These are phyloP conservation scores for Sarocladium strictum DNA, from an alignment of 2,329 filamentous ascomycete species.

Conservation along the genomic window DNA sequence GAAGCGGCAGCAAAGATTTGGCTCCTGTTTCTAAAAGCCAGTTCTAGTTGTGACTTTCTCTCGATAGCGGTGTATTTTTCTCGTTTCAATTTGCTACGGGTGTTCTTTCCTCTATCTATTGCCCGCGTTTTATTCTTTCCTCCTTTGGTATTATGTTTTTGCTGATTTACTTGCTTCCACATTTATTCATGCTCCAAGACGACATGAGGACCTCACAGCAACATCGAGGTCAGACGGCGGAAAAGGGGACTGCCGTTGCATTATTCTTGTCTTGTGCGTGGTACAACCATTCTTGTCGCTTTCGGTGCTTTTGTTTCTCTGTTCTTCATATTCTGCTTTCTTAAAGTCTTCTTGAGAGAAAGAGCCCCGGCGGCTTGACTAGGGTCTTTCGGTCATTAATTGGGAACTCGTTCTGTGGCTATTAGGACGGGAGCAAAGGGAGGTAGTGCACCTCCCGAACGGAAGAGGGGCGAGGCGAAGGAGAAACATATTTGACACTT, in stretches of 20 bases:
- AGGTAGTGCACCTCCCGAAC: neutral
- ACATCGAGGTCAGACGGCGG: constrained; percentile 13
- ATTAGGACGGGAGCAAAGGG: constrained; percentile 3
- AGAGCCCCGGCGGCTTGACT: constrained; percentile 28
- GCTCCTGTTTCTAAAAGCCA: too few species aligned
- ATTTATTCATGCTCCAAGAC: neutral
- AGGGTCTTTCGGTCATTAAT: constrained; percentile 18
- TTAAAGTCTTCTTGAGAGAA: constrained; percentile 12
- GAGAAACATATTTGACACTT: neutral
- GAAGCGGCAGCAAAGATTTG: neutral
- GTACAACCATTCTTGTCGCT: neutral
- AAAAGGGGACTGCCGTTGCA: neutral
- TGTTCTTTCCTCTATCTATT: neutral
- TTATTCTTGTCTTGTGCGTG: neutral
- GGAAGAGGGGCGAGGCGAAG: neutral
- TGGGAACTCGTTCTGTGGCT: neutral
- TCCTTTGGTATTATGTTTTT: neutral
- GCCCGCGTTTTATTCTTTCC: neutral
- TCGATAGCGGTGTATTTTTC: constrained; percentile 2
- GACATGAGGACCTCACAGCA: constrained; percentile 10
- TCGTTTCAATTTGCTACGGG: neutral
- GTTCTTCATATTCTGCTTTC: constrained; percentile 16
- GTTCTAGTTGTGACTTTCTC: neutral
- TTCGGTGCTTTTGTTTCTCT: constrained; percentile 12
- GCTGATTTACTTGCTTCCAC: neutral